Evolutionary conservation across 176 grass and related monocot species (phyloP).

Genomic region (Melocanna baccifera): DNA sequence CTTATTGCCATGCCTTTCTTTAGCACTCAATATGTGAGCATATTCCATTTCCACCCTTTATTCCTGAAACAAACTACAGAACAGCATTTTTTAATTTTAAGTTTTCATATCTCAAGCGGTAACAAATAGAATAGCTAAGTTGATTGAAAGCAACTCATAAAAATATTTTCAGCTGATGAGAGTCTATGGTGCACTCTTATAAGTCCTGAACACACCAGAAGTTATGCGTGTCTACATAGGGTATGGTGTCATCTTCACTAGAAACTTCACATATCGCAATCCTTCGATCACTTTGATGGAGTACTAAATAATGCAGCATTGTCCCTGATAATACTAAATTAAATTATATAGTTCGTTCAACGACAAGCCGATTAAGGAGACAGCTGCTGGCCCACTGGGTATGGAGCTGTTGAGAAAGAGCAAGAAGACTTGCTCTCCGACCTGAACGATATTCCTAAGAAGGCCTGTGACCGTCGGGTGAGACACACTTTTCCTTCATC

Average conservation of each 20-base stretch:
- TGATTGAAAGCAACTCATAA: background rate
- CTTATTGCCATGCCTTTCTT: background rate
- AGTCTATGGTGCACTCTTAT: slow-evolving; percentile 80
- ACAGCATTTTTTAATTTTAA: background rate
- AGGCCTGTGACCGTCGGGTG: slow-evolving; percentile 75
- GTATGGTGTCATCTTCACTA: slow-evolving; percentile 32
- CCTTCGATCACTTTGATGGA: background rate
- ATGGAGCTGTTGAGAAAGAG: slow-evolving; percentile 91
- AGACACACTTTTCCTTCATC: no score
- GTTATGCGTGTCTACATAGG: slow-evolving; percentile 91
- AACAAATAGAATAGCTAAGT: background rate
- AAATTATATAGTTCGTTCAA: slow-evolving; percentile 66
- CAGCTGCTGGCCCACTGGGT: slow-evolving; percentile 67
- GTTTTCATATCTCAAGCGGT: background rate
- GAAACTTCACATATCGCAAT: background rate
- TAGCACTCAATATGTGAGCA: background rate
- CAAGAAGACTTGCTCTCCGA: slow-evolving; percentile 88
- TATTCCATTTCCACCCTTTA: slow-evolving; percentile 11
- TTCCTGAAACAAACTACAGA: background rate
- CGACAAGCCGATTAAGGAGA: slow-evolving; percentile 79
- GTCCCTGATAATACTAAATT: background rate
- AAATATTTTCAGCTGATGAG: slow-evolving; percentile 71
- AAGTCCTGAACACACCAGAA: slow-evolving; percentile 90
- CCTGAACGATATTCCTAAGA: slow-evolving; percentile 89
- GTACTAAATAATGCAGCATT: background rate